These are phyloP conservation scores for Pythium inflatum DNA, from an alignment of 352 stramenopile genomes.

Conservation along the genomic window DNA sequence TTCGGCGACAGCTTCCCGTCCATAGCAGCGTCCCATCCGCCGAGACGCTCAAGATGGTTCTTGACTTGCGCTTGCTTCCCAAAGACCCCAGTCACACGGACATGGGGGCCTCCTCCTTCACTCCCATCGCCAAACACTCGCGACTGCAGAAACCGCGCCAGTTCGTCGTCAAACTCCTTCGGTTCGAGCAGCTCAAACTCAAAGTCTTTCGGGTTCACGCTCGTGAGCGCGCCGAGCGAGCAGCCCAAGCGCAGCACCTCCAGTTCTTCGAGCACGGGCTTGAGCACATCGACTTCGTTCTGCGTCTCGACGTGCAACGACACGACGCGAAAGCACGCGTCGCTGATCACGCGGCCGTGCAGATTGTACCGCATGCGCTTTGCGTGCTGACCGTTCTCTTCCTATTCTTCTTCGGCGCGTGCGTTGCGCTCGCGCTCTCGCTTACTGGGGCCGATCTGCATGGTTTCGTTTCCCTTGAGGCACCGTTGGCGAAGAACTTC, in stretches of 20 bases:
- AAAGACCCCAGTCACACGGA: slow-evolving; percentile 53
- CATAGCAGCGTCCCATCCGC: slow-evolving; percentile 52
- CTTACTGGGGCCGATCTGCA: too few species aligned
- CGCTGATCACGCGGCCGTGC: slow-evolving; percentile 13
- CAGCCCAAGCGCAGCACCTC: slow-evolving; percentile 72
- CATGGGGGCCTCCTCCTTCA: slow-evolving; percentile 19
- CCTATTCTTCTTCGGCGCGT: too few species aligned
- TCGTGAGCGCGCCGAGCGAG: slow-evolving; percentile 52
- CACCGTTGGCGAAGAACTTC: too few species aligned
- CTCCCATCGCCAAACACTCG: slow-evolving; percentile 56
- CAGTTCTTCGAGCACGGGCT: slow-evolving; percentile 66
- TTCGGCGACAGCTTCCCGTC: slow-evolving; percentile 34
- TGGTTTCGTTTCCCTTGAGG: too few species aligned
- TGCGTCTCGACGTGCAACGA: slow-evolving; percentile 56
- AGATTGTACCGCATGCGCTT: slow-evolving; percentile 3
- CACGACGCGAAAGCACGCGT: slow-evolving; percentile 53
- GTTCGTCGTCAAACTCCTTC: slow-evolving; percentile 65
- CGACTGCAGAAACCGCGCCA: slow-evolving; percentile 58
- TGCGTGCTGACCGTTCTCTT: too few species aligned
- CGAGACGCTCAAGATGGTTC: slow-evolving; percentile 39
- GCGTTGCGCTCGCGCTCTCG: too few species aligned
- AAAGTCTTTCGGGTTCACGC: slow-evolving; percentile 56
- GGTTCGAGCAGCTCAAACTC: slow-evolving; percentile 56
- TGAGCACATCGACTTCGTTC: slow-evolving; percentile 71
- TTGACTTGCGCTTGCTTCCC: slow-evolving; percentile 64